phyloP scores from a whole-genome alignment of 2,329 filamentous ascomycete genomes.

The Drechslerella coelobrocha region DNA sequence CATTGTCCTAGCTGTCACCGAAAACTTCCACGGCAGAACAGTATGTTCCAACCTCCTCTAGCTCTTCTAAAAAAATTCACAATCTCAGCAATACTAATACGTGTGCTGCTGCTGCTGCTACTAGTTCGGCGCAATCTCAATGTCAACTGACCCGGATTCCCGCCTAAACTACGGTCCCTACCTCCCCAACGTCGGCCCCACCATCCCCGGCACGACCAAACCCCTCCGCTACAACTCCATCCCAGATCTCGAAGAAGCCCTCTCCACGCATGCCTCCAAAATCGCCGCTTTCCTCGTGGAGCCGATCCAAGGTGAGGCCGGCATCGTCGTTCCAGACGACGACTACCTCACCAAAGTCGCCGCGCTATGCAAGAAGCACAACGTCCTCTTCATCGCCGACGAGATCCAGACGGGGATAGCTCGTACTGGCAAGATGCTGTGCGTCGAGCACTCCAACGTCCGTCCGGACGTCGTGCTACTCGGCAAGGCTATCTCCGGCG shows the following conservation, averaged over 20 bases:
- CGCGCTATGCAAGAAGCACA: constrained; percentile 90
- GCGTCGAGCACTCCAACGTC: constrained; percentile 91
- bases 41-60: constrained; percentile 64
- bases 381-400: constrained; percentile 93
- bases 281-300: constrained; percentile 93
- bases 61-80: background rate
- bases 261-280: constrained; percentile 80
- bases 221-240: constrained; percentile 86
- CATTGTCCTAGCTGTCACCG: constrained; percentile 78
- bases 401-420: constrained; percentile 96
- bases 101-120: too few species aligned
- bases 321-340: constrained; percentile 91
- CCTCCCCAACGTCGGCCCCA: constrained; percentile 82
- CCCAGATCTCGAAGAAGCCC: constrained; percentile 75
- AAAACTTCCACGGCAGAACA: constrained; percentile 97
- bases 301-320: constrained; percentile 96
- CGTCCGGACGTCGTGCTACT: constrained; percentile 94
- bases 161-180: constrained; percentile 97
- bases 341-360: constrained; percentile 82
- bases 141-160: constrained; percentile 94
- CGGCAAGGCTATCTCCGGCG: constrained; percentile 96
- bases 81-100: too few species aligned
- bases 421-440: constrained; percentile 90
- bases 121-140: constrained; percentile 90
- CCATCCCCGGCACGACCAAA: constrained; percentile 76